Base-by-base conservation (phyloP, 192 early-diverging fungal species). In the Dimargaris xerosporica region DNA sequence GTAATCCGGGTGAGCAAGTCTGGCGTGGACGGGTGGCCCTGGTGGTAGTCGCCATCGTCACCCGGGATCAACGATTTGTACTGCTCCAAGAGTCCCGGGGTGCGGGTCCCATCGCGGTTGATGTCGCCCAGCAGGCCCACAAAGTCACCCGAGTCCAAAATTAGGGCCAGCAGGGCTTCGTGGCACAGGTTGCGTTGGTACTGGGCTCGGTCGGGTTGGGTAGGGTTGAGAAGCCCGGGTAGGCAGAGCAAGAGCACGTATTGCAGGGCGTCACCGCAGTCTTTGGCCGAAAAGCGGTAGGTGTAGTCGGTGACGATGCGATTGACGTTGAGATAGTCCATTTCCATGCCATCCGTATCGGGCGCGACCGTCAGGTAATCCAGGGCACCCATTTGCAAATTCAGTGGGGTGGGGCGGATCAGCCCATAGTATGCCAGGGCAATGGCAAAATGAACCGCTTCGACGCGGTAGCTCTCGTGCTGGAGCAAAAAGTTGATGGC, bases 401-500 rank as follows among this genome's bases (percentile, higher is more conserved):
- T 46, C 50, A 59, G 53, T 7, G 23, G 50, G 31, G 56, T 41
- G 11, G 46, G 23, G 52, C 81, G 75, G 16, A 99, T 72, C 52
- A 90, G 67, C 13, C 94, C 89, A 64, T 84, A 82, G 70, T 88
- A 83, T 2, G 80, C 85, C 68, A 94, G 70, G 0, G 85, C 78
- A 45, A 95, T 81, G 17, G 88, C 91, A 74, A 96, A 86, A 67
- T 98, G 94, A 12, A 98, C 82, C 16, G 91, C 91, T 61, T 99
- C 94, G 10, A 89, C 67, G 16, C 75, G 72, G 67, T 75, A 85
- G 7, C 65, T 70, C 21, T 80, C 82, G 25, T 75, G 66, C 56
- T 80, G 79, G 44, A 75, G 75, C 23, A 94, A 74, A 63, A 89
- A 85, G 46, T 82, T 72, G 23, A 94, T 72, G 11, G 93, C 93